Base-by-base conservation (phyloP, 2,329 filamentous ascomycete species). In the Sordariomycetes sp. region DNA sequence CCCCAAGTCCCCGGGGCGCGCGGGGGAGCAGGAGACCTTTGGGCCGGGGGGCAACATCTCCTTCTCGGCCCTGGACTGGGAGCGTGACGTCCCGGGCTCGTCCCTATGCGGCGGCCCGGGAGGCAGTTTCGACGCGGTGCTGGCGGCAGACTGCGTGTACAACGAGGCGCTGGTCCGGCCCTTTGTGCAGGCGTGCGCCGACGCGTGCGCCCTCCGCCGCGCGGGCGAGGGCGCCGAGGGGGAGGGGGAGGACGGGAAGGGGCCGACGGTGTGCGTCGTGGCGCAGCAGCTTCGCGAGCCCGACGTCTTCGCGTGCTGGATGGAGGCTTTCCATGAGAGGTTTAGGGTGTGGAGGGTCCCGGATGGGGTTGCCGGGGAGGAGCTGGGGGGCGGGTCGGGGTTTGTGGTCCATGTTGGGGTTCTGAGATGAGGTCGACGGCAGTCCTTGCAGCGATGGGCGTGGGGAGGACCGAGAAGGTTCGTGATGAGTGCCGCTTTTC, bases 61-160 rank as follows among this genome's bases (percentile, higher is more conserved):
- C 15, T 84, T 87, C 61, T 72, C 74, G 0, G 66, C 81, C 0
- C 74, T 96, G 1, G 92, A 99, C 70, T 99, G 94, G 94, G 91
- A 97, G 67, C 75, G 77, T 0, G 78, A 82, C 60, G 69, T 76
- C 53, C 76, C 85, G 10, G 78, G 72, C 25, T 61, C 66, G 10
- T 63, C 64, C 2, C 67, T 80, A 34, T 72, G 72, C 1, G 67
- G 70, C 12, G 66, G 67, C 15, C 61, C 56, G 42, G 65, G 61
- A 52, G 66, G 63, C 64, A 77, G 78, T 58, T 86, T 94, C 62
- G 87, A 95, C 64, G 71, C 84, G 15, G 75, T 97, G 12, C 68
- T 97, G 39, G 90, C 90, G 3, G 95, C 90, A 66, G 94, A 99
- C 69, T 96, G 91, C 69, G 86, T 99, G 63, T 99, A 95, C 75